Percentiles rank a stretch among this genome's conserved stretches.
Evolutionary conservation across 2,329 filamentous ascomycete species (phyloP).

Genomic region (Sclerotinia sclerotiorum): DNA sequence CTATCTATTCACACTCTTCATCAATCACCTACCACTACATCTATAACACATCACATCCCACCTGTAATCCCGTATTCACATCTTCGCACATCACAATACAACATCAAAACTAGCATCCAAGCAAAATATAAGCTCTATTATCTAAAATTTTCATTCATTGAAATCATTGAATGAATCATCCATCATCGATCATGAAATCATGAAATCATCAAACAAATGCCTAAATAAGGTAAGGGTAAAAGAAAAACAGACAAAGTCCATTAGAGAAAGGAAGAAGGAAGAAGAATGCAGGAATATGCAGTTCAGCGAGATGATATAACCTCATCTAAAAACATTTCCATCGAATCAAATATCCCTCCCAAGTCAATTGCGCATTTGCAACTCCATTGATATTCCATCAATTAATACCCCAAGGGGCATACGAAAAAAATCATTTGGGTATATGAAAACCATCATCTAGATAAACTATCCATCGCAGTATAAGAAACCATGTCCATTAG

Average conservation of each 20-base stretch:
- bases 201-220: conserved; percentile 1
- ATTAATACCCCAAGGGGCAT: not conserved
- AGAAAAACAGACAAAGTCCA: not conserved
- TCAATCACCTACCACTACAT: not conserved
- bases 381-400: not conserved
- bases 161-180: conserved; percentile 15
- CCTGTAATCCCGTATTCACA: not conserved
- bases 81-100: not conserved
- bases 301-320: not conserved
- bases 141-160: not conserved
- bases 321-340: not conserved
- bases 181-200: not conserved
- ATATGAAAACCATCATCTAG: conserved; percentile 9
- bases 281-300: not conserved
- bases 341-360: not conserved
- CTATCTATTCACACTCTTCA: too few relatives aligned
- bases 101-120: not conserved
- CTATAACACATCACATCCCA: not conserved
- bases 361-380: not conserved
- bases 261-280: not conserved
- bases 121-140: conserved; percentile 8
- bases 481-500: not conserved
- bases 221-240: not conserved
- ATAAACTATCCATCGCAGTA: not conserved
- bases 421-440: not conserved